A percentile compares a stretch with the other conserved stretches of the same genome.
These are phyloP conservation scores for Syzygium aromaticum DNA, from an alignment of 345 rosid species.

Conservation along the genomic window DNA sequence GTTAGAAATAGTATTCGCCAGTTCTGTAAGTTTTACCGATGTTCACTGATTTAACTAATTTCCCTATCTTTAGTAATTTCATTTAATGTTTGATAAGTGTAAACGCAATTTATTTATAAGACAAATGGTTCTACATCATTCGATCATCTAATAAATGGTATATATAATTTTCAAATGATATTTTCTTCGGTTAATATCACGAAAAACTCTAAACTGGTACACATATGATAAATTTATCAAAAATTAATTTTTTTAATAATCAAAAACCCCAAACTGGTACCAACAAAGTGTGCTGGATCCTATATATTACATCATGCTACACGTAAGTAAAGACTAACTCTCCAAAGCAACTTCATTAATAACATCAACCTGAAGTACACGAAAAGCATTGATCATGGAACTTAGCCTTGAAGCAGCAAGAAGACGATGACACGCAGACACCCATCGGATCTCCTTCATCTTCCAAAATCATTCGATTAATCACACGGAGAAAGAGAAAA, in stretches of 20 bases:
- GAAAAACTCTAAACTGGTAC: too few relatives aligned
- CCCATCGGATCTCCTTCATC: background rate
- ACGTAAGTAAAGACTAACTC: background rate
- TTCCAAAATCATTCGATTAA: background rate
- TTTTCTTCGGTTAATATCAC: too few relatives aligned
- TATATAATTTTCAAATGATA: background rate
- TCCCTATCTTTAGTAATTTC: background rate
- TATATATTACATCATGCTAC: background rate
- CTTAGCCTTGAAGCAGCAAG: background rate
- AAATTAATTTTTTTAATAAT: too few relatives aligned
- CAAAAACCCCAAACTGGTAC: too few relatives aligned
- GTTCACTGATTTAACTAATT: background rate
- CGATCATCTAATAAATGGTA: background rate
- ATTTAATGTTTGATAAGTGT: background rate
- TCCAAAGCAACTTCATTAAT: too few relatives aligned
- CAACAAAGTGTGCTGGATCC: background rate
- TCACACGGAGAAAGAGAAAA: background rate
- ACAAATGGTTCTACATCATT: background rate
- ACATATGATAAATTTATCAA: too few relatives aligned
- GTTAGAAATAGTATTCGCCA: background rate
- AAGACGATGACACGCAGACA: background rate
- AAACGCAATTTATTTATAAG: background rate
- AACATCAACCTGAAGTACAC: background rate
- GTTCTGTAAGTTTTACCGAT: background rate
- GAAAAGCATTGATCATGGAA: background rate